A percentile compares a stretch with the other conserved stretches of the same genome.
These are phyloP conservation scores for Microbotryum silenes-acaulis DNA, from an alignment of 1,284 basidiomycete genomes.

Conservation along the genomic window DNA sequence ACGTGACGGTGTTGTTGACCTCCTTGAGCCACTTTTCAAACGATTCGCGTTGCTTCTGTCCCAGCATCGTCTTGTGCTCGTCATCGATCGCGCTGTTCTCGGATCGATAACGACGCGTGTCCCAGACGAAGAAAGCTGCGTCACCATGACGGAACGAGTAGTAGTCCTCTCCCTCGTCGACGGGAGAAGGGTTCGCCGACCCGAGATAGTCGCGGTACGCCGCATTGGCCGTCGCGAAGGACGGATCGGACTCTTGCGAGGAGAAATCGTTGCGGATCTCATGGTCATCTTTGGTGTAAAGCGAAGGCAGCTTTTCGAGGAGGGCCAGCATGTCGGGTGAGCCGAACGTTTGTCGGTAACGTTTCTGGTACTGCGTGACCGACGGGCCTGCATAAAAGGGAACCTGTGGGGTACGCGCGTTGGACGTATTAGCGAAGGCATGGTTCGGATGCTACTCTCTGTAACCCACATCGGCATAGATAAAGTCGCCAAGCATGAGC, in stretches of 20 bases:
- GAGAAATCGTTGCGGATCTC: conserved; percentile 60
- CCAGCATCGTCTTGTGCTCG: conserved; percentile 57
- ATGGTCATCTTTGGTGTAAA: conserved; percentile 61
- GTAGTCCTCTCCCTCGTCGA: conserved; percentile 43
- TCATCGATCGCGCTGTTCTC: conserved; percentile 40
- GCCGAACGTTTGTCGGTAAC: conserved; percentile 59
- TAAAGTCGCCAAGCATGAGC: conserved; percentile 62
- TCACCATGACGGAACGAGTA: conserved; percentile 49
- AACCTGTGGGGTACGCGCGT: too few species aligned
- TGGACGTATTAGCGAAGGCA: too few species aligned
- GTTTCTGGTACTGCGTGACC: conserved; percentile 52
- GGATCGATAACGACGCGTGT: conserved; percentile 62
- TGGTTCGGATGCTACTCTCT: too few species aligned
- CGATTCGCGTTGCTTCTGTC: conserved; percentile 56
- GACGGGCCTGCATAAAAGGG: conserved; percentile 45
- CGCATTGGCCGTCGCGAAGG: conserved; percentile 54
- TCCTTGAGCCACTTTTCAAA: conserved; percentile 62
- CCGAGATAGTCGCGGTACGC: conserved; percentile 64
- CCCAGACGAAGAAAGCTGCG: conserved; percentile 68
- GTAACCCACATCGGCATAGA: conserved; percentile 59
- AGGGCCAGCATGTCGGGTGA: conserved; percentile 46
- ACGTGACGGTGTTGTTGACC: conserved; percentile 66
- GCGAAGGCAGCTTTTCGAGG: conserved; percentile 46
- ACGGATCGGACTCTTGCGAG: conserved; percentile 50
- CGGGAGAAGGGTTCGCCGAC: conserved; percentile 56